Evolutionary conservation across 169 alveolate genomes (phyloP), one percentile per base, ranked within the genome.

Genomic region (Cryptosporidium sp.): DNA sequence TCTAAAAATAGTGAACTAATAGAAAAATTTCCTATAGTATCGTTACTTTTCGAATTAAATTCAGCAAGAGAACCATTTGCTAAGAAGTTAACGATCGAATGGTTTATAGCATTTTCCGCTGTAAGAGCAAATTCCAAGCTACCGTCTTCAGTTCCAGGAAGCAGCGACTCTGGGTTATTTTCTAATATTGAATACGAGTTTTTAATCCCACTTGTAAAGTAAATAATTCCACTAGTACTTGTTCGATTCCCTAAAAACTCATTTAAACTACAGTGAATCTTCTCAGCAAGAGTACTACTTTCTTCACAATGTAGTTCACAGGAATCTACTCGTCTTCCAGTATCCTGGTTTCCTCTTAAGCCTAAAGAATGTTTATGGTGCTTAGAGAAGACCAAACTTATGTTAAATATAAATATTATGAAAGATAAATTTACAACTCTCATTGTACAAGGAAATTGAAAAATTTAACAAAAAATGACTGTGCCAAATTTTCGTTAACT

Each of bases 1-100:
- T 73, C 86, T 55, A 52, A 6, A 31, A 59, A 52, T 26, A 73
- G n/a, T 29, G 86, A 29, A 33, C 45, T 51, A 51, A 51, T 73
- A 0, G 86, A 65, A 18, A 0, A 7, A 35, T 65, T 65, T 65
- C 71, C 71, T 65, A 65, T 31, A 9, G 51, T 52, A 7, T 37
- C 52, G 59, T 73, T 55, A 10, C 35, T 10, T 26, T 52, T 29
- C 9, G 70, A 29, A 9, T 58, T 73, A 0, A 23, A 35, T 16
- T 73, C 86, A 73, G 45, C 8, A 7, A 71, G 29, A 21, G 86
- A 52, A 23, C 86, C 86, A 73, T 73, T 73, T 52, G 37, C 86
- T 52, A 73, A 23, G 8, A 73, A 10, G 55, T 55, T 61, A 26
- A 35, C 16, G 2, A 73, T 59, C 12, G 86, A 51, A 0, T 55